Conservation (phyloP, 192 early-diverging fungal species). For the Lobosporangium transversale region DNA sequence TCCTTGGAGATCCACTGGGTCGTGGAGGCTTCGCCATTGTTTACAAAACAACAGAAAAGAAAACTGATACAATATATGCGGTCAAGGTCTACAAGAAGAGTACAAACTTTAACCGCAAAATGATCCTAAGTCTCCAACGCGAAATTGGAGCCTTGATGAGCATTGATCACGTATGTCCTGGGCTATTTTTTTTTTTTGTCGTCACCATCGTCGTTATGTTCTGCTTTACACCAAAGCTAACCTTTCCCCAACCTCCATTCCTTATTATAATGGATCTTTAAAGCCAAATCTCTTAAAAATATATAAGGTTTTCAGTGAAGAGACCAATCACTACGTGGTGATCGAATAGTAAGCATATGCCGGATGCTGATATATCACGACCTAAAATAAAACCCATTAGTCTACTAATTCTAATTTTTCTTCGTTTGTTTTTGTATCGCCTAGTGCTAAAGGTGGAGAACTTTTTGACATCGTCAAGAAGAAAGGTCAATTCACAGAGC, state of each 20-base stretch:
- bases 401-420: not conserved
- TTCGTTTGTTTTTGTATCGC: too few relatives aligned
- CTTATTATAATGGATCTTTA: too few relatives aligned
- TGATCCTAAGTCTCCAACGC: conserved; percentile 65
- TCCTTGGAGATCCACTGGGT: conserved; percentile 33
- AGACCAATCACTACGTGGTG: conserved; percentile 15
- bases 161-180: conserved; percentile 64
- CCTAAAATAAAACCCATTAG: not conserved
- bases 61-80: conserved; percentile 63
- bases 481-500: conserved; percentile 75
- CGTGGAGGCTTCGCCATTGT: conserved; percentile 73
- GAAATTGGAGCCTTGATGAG: conserved; percentile 79
- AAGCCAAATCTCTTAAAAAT: conserved; percentile 28
- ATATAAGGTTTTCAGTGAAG: conserved; percentile 30
- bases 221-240: too few relatives aligned
- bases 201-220: not conserved
- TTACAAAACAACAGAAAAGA: conserved; percentile 58
- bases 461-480: conserved; percentile 90
- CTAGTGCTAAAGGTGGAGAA: conserved; percentile 86
- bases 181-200: not conserved
- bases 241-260: too few relatives aligned
- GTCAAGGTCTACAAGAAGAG: conserved; percentile 81
- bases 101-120: conserved; percentile 68
- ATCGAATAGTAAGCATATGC: conserved; percentile 44
- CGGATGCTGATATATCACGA: not conserved